These are phyloP conservation scores for Cercospora zeae-maydis DNA, from an alignment of 2,329 filamentous ascomycete species.

Conservation along the genomic window DNA sequence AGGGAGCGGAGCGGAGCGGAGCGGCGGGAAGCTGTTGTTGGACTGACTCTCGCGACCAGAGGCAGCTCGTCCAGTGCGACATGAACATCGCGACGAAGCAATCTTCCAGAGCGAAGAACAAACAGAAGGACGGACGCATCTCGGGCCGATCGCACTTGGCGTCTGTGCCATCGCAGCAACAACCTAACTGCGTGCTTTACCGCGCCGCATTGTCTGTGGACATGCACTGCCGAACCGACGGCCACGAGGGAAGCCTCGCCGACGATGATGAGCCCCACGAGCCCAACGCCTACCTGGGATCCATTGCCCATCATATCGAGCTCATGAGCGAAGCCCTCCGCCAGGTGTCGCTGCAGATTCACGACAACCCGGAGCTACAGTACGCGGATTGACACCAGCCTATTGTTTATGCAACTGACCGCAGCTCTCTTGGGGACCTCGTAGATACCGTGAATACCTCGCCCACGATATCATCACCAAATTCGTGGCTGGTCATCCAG, in stretches of 20 bases:
- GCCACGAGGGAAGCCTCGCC: constrained; percentile 12
- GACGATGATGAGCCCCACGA: constrained; percentile 8
- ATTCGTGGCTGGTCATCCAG: background rate
- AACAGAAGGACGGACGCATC: background rate
- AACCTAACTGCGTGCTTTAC: background rate
- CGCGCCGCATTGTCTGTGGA: background rate
- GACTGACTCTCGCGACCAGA: background rate
- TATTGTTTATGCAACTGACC: background rate
- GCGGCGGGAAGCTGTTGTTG: background rate
- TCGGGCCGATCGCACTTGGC: background rate
- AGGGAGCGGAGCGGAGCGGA: background rate
- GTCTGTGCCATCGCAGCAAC: background rate
- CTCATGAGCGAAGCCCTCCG: constrained; percentile 42
- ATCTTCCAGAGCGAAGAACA: background rate
- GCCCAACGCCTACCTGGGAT: constrained; percentile 13
- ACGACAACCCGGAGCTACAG: constrained; percentile 45
- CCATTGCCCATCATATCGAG: constrained; percentile 43
- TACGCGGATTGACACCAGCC: constrained; percentile 45
- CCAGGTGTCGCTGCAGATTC: constrained; percentile 50
- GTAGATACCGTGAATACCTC: constrained; percentile 8
- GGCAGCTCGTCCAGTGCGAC: background rate
- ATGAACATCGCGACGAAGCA: background rate
- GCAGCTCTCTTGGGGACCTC: background rate
- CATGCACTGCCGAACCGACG: background rate
- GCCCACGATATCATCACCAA: constrained; percentile 4